Evolutionary conservation across 2,329 filamentous ascomycete species (phyloP).

Genomic region (Lasiodiplodia hormozganensis): DNA sequence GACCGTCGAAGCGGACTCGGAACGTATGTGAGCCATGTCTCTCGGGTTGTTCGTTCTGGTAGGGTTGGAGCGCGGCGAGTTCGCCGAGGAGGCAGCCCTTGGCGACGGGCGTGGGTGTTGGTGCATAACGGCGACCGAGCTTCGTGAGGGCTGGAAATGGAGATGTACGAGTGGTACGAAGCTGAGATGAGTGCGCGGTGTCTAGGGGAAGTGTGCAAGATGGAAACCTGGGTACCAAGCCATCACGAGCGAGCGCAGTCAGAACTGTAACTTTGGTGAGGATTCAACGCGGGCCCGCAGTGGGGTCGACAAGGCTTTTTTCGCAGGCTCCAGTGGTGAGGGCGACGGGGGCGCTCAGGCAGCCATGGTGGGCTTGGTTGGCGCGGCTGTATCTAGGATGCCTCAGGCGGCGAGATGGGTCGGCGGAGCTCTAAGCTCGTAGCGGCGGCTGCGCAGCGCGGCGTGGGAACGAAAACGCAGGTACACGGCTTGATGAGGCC

Average conservation of each 20-base stretch:
- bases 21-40: constrained; percentile 61
- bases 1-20: constrained; percentile 55
- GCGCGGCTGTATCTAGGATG: constrained; percentile 16
- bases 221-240: constrained; percentile 25
- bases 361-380: constrained; percentile 24
- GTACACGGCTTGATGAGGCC: constrained; percentile 22
- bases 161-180: background rate
- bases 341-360: constrained; percentile 25
- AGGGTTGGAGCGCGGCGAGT: constrained; percentile 59
- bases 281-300: constrained; percentile 12
- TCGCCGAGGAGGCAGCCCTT: constrained; percentile 60
- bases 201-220: constrained; percentile 25
- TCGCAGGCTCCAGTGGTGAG: constrained; percentile 27
- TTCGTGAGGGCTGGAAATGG: constrained; percentile 3
- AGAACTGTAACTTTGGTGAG: background rate
- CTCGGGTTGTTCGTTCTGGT: constrained; percentile 74
- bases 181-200: constrained; percentile 6
- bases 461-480: constrained; percentile 6
- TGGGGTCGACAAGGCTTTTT: constrained; percentile 17
- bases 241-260: constrained; percentile 23
- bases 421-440: constrained; percentile 11
- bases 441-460: background rate
- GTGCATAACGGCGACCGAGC: constrained; percentile 70
- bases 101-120: constrained; percentile 82
- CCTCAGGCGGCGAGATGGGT: constrained; percentile 24